Percentiles rank a stretch among this genome's conserved stretches.
These are phyloP conservation scores for Paradendryphiella salina DNA, from an alignment of 2,329 filamentous ascomycete genomes.

Conservation along the genomic window DNA sequence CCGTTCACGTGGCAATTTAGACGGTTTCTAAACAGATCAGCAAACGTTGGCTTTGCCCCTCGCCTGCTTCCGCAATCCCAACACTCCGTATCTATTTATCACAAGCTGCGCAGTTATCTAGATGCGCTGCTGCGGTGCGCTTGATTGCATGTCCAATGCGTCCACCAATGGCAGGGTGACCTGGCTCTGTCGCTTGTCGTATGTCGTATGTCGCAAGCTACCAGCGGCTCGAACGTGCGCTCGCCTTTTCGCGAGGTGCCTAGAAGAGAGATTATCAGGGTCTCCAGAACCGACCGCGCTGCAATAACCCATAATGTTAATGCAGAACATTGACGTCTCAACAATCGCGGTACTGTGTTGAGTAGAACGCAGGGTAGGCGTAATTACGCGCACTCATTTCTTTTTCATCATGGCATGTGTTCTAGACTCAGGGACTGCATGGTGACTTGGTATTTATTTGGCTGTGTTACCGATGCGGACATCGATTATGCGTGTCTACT, in stretches of 20 bases:
- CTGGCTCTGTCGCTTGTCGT: neutral
- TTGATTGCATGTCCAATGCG: slow-evolving; percentile 8
- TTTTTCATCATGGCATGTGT: neutral
- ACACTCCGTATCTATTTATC: slow-evolving; percentile 7
- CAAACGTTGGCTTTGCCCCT: slow-evolving; percentile 1
- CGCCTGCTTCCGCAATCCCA: neutral
- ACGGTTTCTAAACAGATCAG: slow-evolving; percentile 2
- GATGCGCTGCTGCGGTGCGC: slow-evolving; percentile 10
- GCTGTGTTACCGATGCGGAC: neutral
- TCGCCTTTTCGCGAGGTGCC: neutral
- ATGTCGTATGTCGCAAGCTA: neutral
- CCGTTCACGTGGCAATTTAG: slow-evolving; percentile 19
- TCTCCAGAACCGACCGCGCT: slow-evolving; percentile 9
- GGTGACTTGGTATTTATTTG: slow-evolving; percentile 1
- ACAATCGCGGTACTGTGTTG: neutral
- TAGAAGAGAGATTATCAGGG: slow-evolving; percentile 1
- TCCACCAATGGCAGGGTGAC: slow-evolving; percentile 3
- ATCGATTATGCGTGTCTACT: slow-evolving; percentile 8
- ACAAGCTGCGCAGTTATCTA: slow-evolving; percentile 17
- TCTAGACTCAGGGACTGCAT: slow-evolving; percentile 1
- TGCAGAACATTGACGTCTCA: slow-evolving; percentile 8
- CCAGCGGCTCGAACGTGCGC: slow-evolving; percentile 8
- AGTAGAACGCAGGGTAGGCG: neutral
- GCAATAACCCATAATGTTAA: slow-evolving; percentile 17
- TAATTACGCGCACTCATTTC: neutral